Base-by-base conservation (phyloP, 192 early-diverging fungal species). In the Coemansia sp. region DNA sequence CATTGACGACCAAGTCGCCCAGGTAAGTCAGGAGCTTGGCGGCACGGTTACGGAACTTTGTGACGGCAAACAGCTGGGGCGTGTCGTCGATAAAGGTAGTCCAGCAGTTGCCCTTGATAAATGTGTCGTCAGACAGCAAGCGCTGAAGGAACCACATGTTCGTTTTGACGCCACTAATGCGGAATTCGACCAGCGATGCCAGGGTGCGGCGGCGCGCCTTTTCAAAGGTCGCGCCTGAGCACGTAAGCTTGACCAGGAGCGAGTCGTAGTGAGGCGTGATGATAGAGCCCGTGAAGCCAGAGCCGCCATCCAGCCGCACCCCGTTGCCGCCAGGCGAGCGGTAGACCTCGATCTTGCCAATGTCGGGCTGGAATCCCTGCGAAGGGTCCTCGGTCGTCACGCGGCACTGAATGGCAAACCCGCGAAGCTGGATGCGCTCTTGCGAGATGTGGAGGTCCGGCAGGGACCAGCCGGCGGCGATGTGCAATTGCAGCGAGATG, bases 71-170 rank as follows among this genome's bases (percentile, higher is more conserved):
- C 40, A 98, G 86, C 82, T 91, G 87, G 3, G 96, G 96, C 1
- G 95, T 93, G 77, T 97, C 96, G 74, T 98, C 96, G 70, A 98
- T 96, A 62, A 96, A 98, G 11, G 96, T 98, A 16, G 96, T 98
- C 96, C 96, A 98, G 71, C 92, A 87, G 66, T 86, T 85, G 59
- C 94, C 96, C 36, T 77, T 75, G 40, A 88, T 88, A 63, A 98
- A 95, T 4, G 88, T 88, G 5, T 86, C 86, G 80, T 95, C 88
- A 5, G 88, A 90, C 42, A 98, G 83, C 63, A 98, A 84, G 34
- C 91, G 87, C 78, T 90, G 92, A 45, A 98, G 83, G 84, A 97
- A 98, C 59, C 89, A 88, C 80, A 97, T 93, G 76, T 97, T 98
- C 57, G 95, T 98, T 77, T 98, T 95, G 67, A 98, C 88, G 67